Percentiles rank a stretch among this genome's conserved stretches.
These are phyloP conservation scores for Scheffersomyces titani DNA, from an alignment of 1,139 yeast genomes.

Conservation along the genomic window DNA sequence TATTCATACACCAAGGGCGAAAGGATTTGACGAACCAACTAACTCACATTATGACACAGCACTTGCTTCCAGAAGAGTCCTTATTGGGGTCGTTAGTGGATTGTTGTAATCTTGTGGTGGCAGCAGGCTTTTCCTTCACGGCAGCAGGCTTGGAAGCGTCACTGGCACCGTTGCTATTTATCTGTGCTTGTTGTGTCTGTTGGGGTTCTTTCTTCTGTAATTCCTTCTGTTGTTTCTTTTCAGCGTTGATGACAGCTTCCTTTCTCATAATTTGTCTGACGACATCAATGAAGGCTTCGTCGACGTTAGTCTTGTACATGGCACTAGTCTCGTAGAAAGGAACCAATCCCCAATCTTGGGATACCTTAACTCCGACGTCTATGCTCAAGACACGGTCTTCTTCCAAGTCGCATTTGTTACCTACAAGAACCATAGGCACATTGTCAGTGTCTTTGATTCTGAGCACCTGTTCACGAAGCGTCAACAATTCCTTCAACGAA, in stretches of 20 bases:
- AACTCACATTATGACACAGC: slow-evolving; percentile 17
- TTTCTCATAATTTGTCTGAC: slow-evolving; percentile 86
- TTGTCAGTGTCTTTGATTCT: slow-evolving; percentile 79
- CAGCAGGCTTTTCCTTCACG: slow-evolving; percentile 4
- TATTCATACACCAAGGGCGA: neutral
- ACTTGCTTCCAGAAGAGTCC: slow-evolving; percentile 10
- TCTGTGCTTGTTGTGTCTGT: slow-evolving; percentile 1
- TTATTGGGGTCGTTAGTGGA: slow-evolving; percentile 13
- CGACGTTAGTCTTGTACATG: slow-evolving; percentile 85
- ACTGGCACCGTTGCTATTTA: slow-evolving; percentile 3
- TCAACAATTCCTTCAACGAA: slow-evolving; percentile 77
- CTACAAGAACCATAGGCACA: slow-evolving; percentile 86
- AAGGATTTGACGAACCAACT: neutral
- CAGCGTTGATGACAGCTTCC: slow-evolving; percentile 56
- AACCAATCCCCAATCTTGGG: slow-evolving; percentile 83
- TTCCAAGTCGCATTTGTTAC: slow-evolving; percentile 82
- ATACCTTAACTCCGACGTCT: slow-evolving; percentile 80
- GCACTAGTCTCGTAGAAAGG: slow-evolving; percentile 96
- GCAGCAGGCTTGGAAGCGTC: neutral
- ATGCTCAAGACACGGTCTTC: slow-evolving; percentile 74
- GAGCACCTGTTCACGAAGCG: slow-evolving; percentile 83
- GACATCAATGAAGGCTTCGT: slow-evolving; percentile 84
- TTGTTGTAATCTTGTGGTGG: slow-evolving; percentile 15
- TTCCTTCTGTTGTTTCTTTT: slow-evolving; percentile 49
- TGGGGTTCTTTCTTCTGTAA: slow-evolving; percentile 29